Evolutionary conservation across 345 rosid species (phyloP).

Genomic region (Dipteronia sinensis): DNA sequence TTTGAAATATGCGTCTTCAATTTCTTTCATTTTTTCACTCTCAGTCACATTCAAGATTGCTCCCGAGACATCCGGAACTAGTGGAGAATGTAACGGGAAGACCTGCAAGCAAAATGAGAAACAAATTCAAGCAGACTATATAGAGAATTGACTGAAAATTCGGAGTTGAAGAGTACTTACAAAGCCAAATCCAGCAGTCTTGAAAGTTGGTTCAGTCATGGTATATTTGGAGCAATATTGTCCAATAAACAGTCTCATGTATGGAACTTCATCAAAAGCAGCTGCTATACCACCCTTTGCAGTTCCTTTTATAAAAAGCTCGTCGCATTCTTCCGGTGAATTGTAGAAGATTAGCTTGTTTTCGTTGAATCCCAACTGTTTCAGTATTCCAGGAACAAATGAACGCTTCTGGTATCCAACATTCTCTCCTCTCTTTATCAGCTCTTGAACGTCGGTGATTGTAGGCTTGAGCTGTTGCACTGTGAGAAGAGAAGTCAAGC

Average conservation of each 20-base stretch:
- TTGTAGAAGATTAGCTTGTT: slow-evolving; percentile 15
- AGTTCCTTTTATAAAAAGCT: slow-evolving; percentile 36
- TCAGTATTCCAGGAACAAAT: slow-evolving; percentile 40
- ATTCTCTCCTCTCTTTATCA: slow-evolving; percentile 34
- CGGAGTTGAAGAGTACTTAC: slow-evolving; percentile 26
- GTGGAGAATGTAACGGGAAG: slow-evolving; percentile 48
- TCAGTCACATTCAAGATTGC: slow-evolving; percentile 43
- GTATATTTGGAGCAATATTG: slow-evolving; percentile 40
- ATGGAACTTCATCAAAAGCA: slow-evolving; percentile 41
- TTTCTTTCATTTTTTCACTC: slow-evolving; percentile 30
- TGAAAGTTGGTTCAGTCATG: slow-evolving; percentile 37
- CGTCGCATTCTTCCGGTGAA: slow-evolving; percentile 31
- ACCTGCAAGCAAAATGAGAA: slow-evolving; percentile 26
- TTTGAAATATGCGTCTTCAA: slow-evolving; percentile 37
- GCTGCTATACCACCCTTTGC: slow-evolving; percentile 43
- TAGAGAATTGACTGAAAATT: no score
- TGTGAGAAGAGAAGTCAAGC: slow-evolving; percentile 58
- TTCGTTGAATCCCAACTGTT: slow-evolving; percentile 23
- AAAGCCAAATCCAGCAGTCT: slow-evolving; percentile 47
- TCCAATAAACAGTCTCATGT: slow-evolving; percentile 37
- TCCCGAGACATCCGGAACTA: slow-evolving; percentile 47
- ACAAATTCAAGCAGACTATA: background rate
- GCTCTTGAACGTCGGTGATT: slow-evolving; percentile 37
- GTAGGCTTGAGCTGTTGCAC: slow-evolving; percentile 57
- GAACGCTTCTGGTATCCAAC: slow-evolving; percentile 52